These are phyloP conservation scores for Tuber indicum DNA, from an alignment of 495 filamentous ascomycete genomes.

Conservation along the genomic window DNA sequence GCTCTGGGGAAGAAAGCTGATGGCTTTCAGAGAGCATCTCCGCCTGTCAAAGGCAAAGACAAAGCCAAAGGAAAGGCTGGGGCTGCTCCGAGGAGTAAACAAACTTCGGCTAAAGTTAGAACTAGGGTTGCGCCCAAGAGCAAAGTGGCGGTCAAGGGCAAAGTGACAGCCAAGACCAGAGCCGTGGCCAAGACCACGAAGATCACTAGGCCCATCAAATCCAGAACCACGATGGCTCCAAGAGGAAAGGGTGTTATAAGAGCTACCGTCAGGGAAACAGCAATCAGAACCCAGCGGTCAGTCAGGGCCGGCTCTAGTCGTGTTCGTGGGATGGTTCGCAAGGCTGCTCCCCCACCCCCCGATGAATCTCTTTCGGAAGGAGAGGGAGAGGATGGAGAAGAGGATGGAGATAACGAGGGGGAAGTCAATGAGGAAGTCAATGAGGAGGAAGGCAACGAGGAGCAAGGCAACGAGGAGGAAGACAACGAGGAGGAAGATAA, in stretches of 20 bases:
- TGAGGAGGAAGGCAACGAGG: neutral
- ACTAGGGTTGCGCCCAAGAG: neutral
- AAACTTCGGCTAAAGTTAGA: slow-evolving; percentile 8
- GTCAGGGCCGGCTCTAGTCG: slow-evolving; percentile 7
- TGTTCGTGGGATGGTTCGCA: slow-evolving; percentile 1
- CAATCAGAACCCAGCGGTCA: slow-evolving; percentile 46
- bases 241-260: slow-evolving; percentile 6
- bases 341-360: neutral
- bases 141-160: neutral
- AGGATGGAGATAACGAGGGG: neutral
- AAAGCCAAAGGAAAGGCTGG: slow-evolving; percentile 56
- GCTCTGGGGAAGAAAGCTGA: slow-evolving; percentile 54
- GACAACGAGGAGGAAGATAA: neutral
- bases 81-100: slow-evolving; percentile 47
- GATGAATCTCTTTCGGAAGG: neutral
- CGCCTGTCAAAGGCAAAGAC: slow-evolving; percentile 42
- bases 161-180: neutral
- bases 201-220: neutral
- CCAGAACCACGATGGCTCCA: neutral
- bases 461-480: neutral
- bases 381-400: neutral
- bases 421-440: neutral
- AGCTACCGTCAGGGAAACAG: slow-evolving; percentile 40
- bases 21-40: slow-evolving; percentile 30
- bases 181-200: neutral